Conservation (phyloP, 2,329 filamentous ascomycete genomes). For the Alternaria panax region DNA sequence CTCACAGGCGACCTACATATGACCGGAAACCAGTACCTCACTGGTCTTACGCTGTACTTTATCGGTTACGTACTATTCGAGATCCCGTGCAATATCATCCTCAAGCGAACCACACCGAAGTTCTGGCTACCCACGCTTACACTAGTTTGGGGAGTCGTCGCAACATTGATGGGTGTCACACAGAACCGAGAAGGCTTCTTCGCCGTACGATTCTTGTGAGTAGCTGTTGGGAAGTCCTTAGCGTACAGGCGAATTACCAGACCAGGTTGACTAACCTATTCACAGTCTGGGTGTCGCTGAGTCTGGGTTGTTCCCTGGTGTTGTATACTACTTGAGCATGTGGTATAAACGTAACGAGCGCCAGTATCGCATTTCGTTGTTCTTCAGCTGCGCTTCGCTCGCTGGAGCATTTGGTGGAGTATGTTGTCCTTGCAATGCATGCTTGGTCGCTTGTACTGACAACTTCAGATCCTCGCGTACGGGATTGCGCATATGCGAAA, state of each 20-base stretch:
- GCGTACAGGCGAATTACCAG: too few species aligned
- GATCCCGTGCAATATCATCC: conserved; percentile 67
- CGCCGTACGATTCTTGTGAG: conserved; percentile 57
- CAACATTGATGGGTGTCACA: conserved; percentile 60
- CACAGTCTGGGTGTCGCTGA: conserved; percentile 46
- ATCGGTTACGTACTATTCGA: conserved; percentile 59
- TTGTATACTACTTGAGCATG: conserved; percentile 66
- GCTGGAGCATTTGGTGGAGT: conserved; percentile 69
- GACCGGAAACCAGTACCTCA: conserved; percentile 64
- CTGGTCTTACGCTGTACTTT: conserved; percentile 72
- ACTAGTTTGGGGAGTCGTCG: conserved; percentile 57
- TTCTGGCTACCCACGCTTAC: conserved; percentile 59
- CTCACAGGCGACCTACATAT: conserved; percentile 41
- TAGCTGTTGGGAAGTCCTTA: background rate
- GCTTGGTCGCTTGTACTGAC: background rate
- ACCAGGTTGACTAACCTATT: background rate
- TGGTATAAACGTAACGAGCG: conserved; percentile 69
- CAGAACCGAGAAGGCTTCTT: conserved; percentile 57
- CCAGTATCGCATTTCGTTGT: conserved; percentile 66
- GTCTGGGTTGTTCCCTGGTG: conserved; percentile 49
- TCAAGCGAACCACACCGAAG: conserved; percentile 64
- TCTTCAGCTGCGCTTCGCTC: conserved; percentile 65
- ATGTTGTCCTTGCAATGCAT: background rate
- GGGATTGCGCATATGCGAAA: conserved; percentile 68
- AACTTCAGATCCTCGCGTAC: conserved; percentile 50